Conservation (phyloP, 306 rosid species). For the Rubus parviflorus region DNA sequence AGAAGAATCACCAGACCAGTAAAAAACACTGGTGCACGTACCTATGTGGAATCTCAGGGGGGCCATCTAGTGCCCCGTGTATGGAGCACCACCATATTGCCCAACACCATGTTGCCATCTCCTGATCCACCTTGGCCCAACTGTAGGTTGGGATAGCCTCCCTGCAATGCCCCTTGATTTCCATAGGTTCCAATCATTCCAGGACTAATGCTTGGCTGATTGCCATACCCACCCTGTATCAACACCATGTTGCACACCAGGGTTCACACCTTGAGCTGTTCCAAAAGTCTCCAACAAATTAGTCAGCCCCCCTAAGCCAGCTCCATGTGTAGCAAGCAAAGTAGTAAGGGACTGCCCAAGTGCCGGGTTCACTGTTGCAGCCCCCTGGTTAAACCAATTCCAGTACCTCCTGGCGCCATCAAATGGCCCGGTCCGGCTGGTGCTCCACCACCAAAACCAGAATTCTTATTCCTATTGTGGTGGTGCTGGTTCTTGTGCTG, state of each 20-base stretch:
- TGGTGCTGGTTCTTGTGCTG: slow-evolving; percentile 54
- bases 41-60: slow-evolving; percentile 69
- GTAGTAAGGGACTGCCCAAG: slow-evolving; percentile 79
- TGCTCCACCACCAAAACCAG: slow-evolving; percentile 40
- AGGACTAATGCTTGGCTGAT: slow-evolving; percentile 54
- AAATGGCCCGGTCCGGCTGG: slow-evolving; percentile 55
- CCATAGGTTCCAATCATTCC: slow-evolving; percentile 71
- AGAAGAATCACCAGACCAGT: slow-evolving; percentile 82
- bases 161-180: slow-evolving; percentile 64
- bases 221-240: slow-evolving; percentile 63
- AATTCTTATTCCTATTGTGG: slow-evolving; percentile 48
- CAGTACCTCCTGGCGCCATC: slow-evolving; percentile 65
- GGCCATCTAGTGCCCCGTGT: slow-evolving; percentile 69
- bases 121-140: slow-evolving; percentile 79
- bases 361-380: slow-evolving; percentile 71
- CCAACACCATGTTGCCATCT: slow-evolving; percentile 77
- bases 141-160: slow-evolving; percentile 65
- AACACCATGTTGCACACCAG: slow-evolving; percentile 58
- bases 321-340: slow-evolving; percentile 74
- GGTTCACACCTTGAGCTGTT: slow-evolving; percentile 52
- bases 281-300: slow-evolving; percentile 76
- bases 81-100: slow-evolving; percentile 71
- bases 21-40: slow-evolving; percentile 87
- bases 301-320: slow-evolving; percentile 73
- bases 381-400: slow-evolving; percentile 60